These are phyloP conservation scores for Botrytis hyacinthi DNA, from an alignment of 2,329 filamentous ascomycete species.

Conservation along the genomic window DNA sequence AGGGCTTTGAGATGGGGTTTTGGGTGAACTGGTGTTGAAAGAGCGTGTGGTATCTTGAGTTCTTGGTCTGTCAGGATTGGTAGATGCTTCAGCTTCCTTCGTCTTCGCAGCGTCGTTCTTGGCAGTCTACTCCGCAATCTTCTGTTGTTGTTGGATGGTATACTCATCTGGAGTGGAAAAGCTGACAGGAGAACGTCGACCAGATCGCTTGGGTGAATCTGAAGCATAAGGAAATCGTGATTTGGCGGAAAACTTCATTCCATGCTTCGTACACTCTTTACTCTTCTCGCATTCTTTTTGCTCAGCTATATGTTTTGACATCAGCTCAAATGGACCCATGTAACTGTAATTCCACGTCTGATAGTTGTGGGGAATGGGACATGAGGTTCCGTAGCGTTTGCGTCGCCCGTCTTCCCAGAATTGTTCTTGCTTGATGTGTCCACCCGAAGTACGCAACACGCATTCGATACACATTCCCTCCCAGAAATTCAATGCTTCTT, in stretches of 20 bases:
- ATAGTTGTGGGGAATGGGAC: neutral
- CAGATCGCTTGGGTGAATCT: neutral
- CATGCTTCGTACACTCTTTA: neutral
- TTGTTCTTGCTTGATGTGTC: neutral
- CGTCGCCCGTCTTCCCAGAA: neutral
- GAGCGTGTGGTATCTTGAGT: neutral
- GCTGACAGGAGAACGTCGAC: neutral
- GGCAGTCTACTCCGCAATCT: neutral
- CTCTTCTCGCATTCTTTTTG: neutral
- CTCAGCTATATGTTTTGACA: neutral
- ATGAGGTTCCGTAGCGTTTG: neutral
- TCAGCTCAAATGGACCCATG: neutral
- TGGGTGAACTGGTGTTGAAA: neutral
- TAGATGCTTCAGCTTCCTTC: neutral
- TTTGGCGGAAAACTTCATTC: neutral
- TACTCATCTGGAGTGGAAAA: neutral
- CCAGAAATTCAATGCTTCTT: neutral
- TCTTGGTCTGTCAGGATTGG: fast-evolving
- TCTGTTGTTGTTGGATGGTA: neutral
- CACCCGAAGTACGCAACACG: neutral
- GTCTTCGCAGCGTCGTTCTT: neutral
- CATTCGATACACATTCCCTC: neutral
- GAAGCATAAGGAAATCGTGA: neutral
- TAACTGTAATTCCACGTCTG: neutral
- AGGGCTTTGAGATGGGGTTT: neutral